Percentiles rank a stretch among this genome's conserved stretches.
Conservation (phyloP, 1,284 basidiomycete species). For the Athelia sp. region DNA sequence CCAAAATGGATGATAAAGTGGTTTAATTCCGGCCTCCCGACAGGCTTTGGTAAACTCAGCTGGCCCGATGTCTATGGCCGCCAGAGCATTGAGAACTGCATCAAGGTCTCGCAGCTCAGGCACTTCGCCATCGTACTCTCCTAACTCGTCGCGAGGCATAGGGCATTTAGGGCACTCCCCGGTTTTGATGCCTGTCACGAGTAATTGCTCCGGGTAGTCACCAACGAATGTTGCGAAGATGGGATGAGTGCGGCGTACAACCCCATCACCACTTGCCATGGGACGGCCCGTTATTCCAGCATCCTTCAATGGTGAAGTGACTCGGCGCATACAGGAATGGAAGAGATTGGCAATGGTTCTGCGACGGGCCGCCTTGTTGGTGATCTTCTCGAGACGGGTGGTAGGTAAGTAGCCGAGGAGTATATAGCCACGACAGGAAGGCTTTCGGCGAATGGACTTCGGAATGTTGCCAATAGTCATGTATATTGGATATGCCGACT, state of each 20-base stretch:
- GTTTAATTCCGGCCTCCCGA: conserved; percentile 14
- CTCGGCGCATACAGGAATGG: conserved; percentile 25
- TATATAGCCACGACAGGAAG: conserved; percentile 27
- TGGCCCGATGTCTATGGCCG: conserved; percentile 9
- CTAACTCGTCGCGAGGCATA: conserved; percentile 3
- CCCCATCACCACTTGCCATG: conserved; percentile 23
- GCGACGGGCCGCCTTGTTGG: conserved; percentile 19
- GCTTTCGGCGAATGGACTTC: conserved; percentile 31
- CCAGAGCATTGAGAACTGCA: conserved; percentile 8
- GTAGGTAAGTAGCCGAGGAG: conserved; percentile 35
- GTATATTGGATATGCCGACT: conserved; percentile 36
- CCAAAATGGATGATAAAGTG: conserved; percentile 30
- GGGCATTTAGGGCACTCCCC: conserved; percentile 13
- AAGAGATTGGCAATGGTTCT: conserved; percentile 29
- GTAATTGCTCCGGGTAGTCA: conserved; percentile 17
- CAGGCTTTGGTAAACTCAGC: conserved; percentile 12
- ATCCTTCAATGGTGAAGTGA: conserved; percentile 22
- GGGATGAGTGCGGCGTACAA: conserved; percentile 18
- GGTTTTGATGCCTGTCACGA: conserved; percentile 10
- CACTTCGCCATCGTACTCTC: not conserved
- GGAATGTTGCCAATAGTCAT: conserved; percentile 40
- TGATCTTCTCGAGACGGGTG: conserved; percentile 24
- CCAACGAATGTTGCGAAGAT: conserved; percentile 22
- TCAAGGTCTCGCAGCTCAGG: conserved; percentile 2
- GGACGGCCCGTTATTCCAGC: conserved; percentile 21